Conservation (phyloP, 2,329 filamentous ascomycete genomes). For the Aspergillus pseudoterreus region DNA sequence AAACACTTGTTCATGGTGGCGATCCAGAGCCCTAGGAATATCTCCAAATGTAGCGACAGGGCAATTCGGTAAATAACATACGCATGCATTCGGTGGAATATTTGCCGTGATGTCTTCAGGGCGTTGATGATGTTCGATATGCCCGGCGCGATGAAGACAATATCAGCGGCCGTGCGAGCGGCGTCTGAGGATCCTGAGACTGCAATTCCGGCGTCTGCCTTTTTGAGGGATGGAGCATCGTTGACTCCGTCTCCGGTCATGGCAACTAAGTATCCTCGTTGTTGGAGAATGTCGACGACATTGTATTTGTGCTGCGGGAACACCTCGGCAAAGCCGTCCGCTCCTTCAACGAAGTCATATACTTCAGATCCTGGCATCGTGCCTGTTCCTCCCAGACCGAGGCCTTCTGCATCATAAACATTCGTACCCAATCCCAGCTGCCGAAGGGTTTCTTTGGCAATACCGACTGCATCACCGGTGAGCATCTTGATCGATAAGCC, state of each 20-base stretch:
- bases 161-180: slow-evolving; percentile 85
- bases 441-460: slow-evolving; percentile 85
- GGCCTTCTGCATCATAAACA: slow-evolving; percentile 88
- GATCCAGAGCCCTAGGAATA: slow-evolving; percentile 90
- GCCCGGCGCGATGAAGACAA: slow-evolving; percentile 88
- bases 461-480: slow-evolving; percentile 90
- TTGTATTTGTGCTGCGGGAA: slow-evolving; percentile 96
- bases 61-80: slow-evolving; percentile 96
- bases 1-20: slow-evolving; percentile 79
- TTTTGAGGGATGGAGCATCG: slow-evolving; percentile 87
- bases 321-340: slow-evolving; percentile 90
- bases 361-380: slow-evolving; percentile 92
- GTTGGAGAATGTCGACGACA: slow-evolving; percentile 88
- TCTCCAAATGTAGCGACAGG: slow-evolving; percentile 83
- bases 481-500: slow-evolving; percentile 94
- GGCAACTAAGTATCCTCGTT: slow-evolving; percentile 88
- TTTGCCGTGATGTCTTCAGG: slow-evolving; percentile 87
- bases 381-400: slow-evolving; percentile 83
- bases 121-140: slow-evolving; percentile 90
- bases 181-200: slow-evolving; percentile 90
- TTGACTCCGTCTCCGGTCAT: slow-evolving; percentile 98
- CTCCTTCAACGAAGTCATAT: slow-evolving; percentile 92
- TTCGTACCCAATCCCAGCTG: slow-evolving; percentile 90
- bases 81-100: slow-evolving; percentile 95
- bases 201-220: slow-evolving; percentile 93